Base-by-base conservation (phyloP, 2,329 filamentous ascomycete genomes). In the Fusarium nisikadoi region DNA sequence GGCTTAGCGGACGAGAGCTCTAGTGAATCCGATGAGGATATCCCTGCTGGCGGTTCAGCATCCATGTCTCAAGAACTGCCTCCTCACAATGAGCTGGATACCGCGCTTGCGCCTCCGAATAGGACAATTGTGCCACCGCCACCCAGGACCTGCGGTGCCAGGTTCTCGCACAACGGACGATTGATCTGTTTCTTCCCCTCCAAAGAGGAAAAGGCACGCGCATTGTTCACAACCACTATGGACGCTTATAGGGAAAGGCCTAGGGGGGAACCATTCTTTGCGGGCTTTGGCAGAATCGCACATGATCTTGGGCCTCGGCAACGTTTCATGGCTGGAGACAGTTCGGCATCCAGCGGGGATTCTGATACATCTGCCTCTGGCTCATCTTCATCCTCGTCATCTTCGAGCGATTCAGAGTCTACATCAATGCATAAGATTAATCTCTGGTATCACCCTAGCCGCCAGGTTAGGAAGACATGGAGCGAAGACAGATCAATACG, bases 1-100 rank as follows among this genome's bases (percentile, higher is more conserved):
- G 88, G 83, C 6, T 80, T 90, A 39, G 87, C 84, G 35, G 92
- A 93, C 63, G 94, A 96, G 72, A 95, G 93, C 73, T 98, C 94
- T 6, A 97, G 93, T 75, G 93, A 95, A 72, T 93, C 95, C 27
- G 93, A 94, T 42, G 84, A 84, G 49, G 84, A 86, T 29, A 86
- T 88, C 16, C 84, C 85, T 1, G 79, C 85, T 5, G 86, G 86
- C 7, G 86, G 85, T 23, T 88, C 86, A 13, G 86, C 85, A 17
- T 86, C 87, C 59, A 88, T 91, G 87, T 91, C 89, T 11, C 89
- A 90, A 70, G 89, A 91, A 71, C 82, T 91, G 27, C 85, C 84
- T 46, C 84, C 85, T 13, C 89, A 86, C 66, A 84, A 83, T 27
- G 87, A 89, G 53, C 82, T 85, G 8, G 88, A 88, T 46, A 85